Conservation (phyloP, 1,139 yeast species). For the Kodamaea plutei region DNA sequence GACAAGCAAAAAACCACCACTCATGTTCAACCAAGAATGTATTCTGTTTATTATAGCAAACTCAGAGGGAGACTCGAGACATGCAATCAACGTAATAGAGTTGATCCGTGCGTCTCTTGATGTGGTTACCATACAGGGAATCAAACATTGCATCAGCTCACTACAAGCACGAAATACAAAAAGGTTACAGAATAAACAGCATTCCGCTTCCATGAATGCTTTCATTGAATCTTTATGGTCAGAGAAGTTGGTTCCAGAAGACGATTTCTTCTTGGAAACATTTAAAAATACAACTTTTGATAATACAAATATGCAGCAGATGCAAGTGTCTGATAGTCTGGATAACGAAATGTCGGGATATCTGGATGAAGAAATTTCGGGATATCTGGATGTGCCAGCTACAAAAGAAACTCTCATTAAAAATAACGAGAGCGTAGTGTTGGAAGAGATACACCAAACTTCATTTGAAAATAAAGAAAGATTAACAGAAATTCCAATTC, state of each 20-base stretch:
- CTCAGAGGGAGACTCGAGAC: conserved; percentile 33
- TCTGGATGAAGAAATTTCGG: too few species aligned
- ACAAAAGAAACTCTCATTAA: conserved; percentile 17
- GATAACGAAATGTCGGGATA: too few species aligned
- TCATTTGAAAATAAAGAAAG: neutral
- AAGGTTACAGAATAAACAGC: neutral
- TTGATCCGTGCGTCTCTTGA: conserved; percentile 18
- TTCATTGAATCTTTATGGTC: neutral
- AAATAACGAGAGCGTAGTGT: neutral
- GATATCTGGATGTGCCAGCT: too few species aligned
- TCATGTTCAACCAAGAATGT: conserved; percentile 15
- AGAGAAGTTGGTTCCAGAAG: conserved; percentile 8
- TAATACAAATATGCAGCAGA: conserved; percentile 13
- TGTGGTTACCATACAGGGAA: conserved; percentile 1
- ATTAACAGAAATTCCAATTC: neutral
- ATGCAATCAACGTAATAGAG: conserved; percentile 30
- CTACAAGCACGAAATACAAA: conserved; percentile 5
- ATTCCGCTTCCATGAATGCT: neutral
- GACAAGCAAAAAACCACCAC: conserved; percentile 14
- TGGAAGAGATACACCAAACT: neutral
- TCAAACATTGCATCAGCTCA: conserved; percentile 9
- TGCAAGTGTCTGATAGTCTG: conserved; percentile 36
- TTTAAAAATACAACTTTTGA: conserved; percentile 9
- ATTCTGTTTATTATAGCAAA: conserved; percentile 15
- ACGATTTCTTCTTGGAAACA: conserved; percentile 10